A percentile compares a stretch with the other conserved stretches of the same genome.
phyloP scores from a whole-genome alignment of 306 rosid species.

The Cyclanthera cordifolia region DNA sequence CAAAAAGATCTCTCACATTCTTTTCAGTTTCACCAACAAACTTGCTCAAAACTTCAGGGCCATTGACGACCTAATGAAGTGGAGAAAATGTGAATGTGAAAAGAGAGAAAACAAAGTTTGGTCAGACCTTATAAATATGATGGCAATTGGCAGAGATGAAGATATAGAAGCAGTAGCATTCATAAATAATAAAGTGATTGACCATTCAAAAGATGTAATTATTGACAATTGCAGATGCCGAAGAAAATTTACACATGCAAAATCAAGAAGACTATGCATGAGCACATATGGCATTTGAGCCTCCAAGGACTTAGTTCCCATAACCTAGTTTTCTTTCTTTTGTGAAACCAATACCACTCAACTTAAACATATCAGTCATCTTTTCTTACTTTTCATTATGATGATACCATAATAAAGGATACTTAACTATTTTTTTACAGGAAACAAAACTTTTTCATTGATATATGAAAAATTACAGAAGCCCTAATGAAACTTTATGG shows the following conservation, averaged over 20 bases:
- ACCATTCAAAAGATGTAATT: not conserved
- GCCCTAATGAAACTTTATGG: no score
- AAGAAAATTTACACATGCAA: slow-evolving; percentile 4
- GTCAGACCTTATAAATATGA: not conserved
- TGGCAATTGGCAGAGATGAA: not conserved
- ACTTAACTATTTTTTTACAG: no score
- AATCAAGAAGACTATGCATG: not conserved
- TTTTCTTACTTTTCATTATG: not conserved
- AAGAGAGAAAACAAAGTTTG: slow-evolving; percentile 7
- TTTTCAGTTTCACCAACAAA: slow-evolving; percentile 97
- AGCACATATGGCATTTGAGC: not conserved
- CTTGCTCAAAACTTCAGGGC: slow-evolving; percentile 96
- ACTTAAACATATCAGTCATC: not conserved
- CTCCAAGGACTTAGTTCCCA: not conserved
- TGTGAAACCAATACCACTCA: not conserved
- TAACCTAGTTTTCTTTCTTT: not conserved
- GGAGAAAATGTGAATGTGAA: not conserved
- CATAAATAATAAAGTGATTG: not conserved
- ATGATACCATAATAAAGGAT: not conserved
- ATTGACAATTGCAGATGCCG: not conserved
- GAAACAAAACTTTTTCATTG: no score
- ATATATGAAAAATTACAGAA: no score
- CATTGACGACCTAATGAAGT: slow-evolving; percentile 69
- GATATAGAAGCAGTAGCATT: not conserved
- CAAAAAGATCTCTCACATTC: slow-evolving; percentile 94